Evolutionary conservation across 352 stramenopile species (phyloP), one percentile per base, ranked within the genome.

Genomic region (Thalassiosira exigua): DNA sequence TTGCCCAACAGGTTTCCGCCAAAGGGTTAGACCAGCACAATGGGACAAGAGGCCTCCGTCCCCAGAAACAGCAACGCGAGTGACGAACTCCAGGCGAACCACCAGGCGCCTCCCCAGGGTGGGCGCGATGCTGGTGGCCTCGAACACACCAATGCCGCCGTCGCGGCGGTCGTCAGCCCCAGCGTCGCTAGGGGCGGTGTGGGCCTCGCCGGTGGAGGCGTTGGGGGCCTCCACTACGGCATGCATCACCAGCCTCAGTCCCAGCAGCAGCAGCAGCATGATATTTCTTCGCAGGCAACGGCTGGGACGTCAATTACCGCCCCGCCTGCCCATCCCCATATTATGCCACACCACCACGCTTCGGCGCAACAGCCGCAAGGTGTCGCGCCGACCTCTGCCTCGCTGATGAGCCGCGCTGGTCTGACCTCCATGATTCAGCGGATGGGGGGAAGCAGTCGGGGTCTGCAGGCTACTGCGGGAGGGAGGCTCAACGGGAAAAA

Each of bases 1-100:
- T n/a, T n/a, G n/a, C n/a, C n/a, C n/a, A n/a, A n/a, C n/a, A n/a
- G n/a, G n/a, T n/a, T n/a, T n/a, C n/a, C n/a, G n/a, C n/a, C n/a
- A n/a, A n/a, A n/a, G n/a, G n/a, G n/a, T n/a, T n/a, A n/a, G n/a
- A n/a, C n/a, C n/a, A n/a, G n/a, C n/a, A 64, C 29, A 3, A 80
- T 81, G 73, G 73, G 73, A 19, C 57, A 82, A 58, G 73, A 82
- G 44, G 58, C 65, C 30, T 82, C 73, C 29, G 52, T 82, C 50
- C 64, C 66, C 14, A 57, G 52, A 36, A 67, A 54, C 26, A 48
- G 41, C 7, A 32, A 48, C 33, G 26, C 24, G 29, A 53, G 73
- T 12, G 59, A 66, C 2, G 30, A 59, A 1, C 22, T 32, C 52
- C n/a, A 39, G 32, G 26, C 60, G 22, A 50, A 36, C 58, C 19